Conservation (phyloP, 306 rosid genomes). For the Clitoria ternatea region DNA sequence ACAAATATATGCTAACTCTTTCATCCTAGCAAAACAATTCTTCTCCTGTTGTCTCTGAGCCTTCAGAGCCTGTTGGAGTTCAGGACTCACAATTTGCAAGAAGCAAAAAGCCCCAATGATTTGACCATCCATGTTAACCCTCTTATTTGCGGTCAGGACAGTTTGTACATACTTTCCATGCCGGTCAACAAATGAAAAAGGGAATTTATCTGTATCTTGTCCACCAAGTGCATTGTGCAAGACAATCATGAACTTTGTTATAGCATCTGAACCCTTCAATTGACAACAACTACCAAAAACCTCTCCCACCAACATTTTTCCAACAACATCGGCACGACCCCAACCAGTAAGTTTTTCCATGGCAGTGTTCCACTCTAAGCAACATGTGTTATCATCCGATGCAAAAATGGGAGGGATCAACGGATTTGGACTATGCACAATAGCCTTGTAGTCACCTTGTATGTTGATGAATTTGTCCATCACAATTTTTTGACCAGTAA, state of each 20-base stretch:
- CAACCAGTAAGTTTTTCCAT: conserved; percentile 97
- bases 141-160: conserved; percentile 87
- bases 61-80: conserved; percentile 76
- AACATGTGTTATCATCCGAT: conserved; percentile 87
- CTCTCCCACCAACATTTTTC: conserved; percentile 94
- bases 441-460: conserved; percentile 97
- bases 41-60: conserved; percentile 85
- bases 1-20: conserved; percentile 89
- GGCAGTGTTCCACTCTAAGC: conserved; percentile 98
- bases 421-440: conserved; percentile 89
- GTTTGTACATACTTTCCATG: conserved; percentile 77
- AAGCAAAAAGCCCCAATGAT: conserved; percentile 94
- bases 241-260: conserved; percentile 94
- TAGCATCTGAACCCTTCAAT: conserved; percentile 81
- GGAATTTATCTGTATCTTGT: conserved; percentile 69
- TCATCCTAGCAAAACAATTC: conserved; percentile 69
- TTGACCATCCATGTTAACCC: conserved; percentile 74
- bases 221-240: conserved; percentile 91
- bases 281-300: conserved; percentile 87
- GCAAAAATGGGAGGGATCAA: conserved; percentile 99
- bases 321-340: conserved; percentile 65
- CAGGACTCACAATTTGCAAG: conserved; percentile 84
- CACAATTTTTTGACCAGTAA: conserved; percentile 87
- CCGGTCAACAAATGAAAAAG: conserved; percentile 71
- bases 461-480: conserved; percentile 97